Evolutionary conservation across 2,329 filamentous ascomycete genomes (phyloP).

Genomic region (Chrysoporthe cubensis): DNA sequence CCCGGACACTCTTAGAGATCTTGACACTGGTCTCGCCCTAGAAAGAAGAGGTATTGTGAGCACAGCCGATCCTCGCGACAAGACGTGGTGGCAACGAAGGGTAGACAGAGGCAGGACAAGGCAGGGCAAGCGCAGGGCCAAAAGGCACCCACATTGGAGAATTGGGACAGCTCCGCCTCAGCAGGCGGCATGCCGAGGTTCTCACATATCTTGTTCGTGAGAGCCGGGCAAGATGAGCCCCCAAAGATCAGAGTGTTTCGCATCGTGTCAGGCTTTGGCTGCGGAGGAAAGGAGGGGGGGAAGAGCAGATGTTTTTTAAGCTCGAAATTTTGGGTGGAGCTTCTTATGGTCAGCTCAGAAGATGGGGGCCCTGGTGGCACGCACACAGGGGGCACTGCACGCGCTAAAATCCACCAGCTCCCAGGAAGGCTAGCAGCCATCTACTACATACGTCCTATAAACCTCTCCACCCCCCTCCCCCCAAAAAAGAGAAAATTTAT

Average conservation of each 20-base stretch:
- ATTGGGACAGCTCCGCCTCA: constrained; percentile 68
- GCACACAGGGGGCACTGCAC: too few relatives aligned
- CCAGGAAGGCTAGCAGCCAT: neutral
- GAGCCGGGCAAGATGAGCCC: constrained; percentile 67
- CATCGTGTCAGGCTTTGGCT: constrained; percentile 47
- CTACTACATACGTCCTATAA: neutral
- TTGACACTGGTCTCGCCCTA: constrained; percentile 73
- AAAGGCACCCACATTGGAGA: constrained; percentile 60
- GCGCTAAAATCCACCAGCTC: too few relatives aligned
- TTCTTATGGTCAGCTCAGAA: neutral
- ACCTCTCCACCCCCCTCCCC: neutral
- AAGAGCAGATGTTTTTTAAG: constrained; percentile 13
- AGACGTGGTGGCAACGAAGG: constrained; percentile 21
- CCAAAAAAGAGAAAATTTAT: neutral
- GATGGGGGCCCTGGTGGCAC: too few relatives aligned
- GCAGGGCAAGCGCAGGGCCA: constrained; percentile 18
- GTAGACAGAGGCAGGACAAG: constrained; percentile 26
- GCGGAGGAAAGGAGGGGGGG: constrained; percentile 23
- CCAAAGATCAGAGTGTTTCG: constrained; percentile 70
- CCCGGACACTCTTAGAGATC: constrained; percentile 78
- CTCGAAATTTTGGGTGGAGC: constrained; percentile 22
- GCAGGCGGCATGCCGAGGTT: constrained; percentile 69
- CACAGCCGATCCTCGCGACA: constrained; percentile 22
- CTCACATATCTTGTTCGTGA: constrained; percentile 69
- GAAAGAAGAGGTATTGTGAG: constrained; percentile 31